phyloP scores from a whole-genome alignment of 495 filamentous ascomycete genomes.

The Staphylotrichum longicolle region DNA sequence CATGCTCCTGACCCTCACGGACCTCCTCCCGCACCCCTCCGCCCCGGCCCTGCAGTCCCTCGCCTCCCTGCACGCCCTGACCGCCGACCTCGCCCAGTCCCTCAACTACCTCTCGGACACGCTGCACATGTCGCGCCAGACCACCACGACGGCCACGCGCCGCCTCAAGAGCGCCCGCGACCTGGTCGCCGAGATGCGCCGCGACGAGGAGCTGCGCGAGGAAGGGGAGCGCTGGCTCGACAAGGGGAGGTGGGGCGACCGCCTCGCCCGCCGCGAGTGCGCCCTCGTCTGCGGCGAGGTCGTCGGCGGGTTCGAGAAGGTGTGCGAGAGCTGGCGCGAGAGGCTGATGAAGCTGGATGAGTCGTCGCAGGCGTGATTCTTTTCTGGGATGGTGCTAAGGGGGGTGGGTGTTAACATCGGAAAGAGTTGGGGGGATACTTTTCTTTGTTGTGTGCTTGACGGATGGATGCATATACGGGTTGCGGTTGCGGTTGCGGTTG shows the following conservation, averaged over 20 bases:
- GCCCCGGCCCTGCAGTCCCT: conserved; percentile 56
- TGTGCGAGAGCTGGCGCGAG: conserved; percentile 62
- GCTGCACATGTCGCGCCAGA: conserved; percentile 89
- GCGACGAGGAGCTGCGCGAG: conserved; percentile 77
- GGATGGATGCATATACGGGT: conserved; percentile 3
- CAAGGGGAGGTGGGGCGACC: conserved; percentile 74
- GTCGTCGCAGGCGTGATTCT: background rate
- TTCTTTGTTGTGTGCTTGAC: background rate
- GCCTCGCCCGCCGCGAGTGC: conserved; percentile 71
- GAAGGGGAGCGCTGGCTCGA: conserved; percentile 78
- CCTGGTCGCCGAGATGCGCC: conserved; percentile 75
- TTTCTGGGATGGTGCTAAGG: background rate
- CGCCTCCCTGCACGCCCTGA: conserved; percentile 61
- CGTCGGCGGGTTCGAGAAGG: conserved; percentile 84
- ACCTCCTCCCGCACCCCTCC: conserved; percentile 54
- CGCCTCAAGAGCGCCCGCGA: conserved; percentile 72
- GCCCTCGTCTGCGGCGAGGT: conserved; percentile 78
- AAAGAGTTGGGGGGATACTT: background rate
- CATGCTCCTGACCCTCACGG: conserved; percentile 55
- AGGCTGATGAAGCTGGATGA: conserved; percentile 47
- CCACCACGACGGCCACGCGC: conserved; percentile 72
- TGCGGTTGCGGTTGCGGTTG: too few species aligned
- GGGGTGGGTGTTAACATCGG: background rate
- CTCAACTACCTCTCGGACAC: conserved; percentile 87
- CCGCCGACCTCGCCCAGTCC: conserved; percentile 71